A percentile compares a stretch with the other conserved stretches of the same genome.
Evolutionary conservation across 2,329 filamentous ascomycete genomes (phyloP).

Genomic region (Akanthomyces dipterigenus): DNA sequence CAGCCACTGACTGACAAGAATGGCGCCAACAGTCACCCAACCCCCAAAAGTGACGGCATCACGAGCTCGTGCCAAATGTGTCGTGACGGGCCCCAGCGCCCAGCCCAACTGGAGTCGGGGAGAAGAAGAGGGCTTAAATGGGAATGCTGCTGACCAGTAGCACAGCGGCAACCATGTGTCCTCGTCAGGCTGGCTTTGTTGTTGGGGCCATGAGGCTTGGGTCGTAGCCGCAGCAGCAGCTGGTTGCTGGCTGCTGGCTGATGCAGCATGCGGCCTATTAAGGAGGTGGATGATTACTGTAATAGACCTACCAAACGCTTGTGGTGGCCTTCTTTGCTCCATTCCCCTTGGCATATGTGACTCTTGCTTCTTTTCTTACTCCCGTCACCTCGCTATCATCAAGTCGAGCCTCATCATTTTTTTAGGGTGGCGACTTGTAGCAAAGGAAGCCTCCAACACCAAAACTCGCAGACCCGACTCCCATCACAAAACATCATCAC

Average conservation of each 20-base stretch:
- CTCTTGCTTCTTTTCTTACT: neutral
- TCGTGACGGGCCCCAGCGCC: constrained; percentile 1
- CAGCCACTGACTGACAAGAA: neutral
- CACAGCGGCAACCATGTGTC: neutral
- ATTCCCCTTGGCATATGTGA: neutral
- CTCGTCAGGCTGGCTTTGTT: neutral
- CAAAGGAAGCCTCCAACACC: neutral
- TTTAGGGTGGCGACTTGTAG: neutral
- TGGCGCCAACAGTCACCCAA: neutral
- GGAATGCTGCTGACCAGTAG: neutral
- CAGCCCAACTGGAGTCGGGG: neutral
- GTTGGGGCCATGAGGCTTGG: neutral
- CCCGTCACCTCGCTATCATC: neutral
- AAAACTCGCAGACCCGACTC: neutral
- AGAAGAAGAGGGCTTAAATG: neutral
- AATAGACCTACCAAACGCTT: neutral
- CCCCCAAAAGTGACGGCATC: neutral
- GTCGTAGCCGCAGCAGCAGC: neutral
- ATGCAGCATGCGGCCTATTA: neutral
- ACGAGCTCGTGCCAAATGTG: constrained; percentile 7
- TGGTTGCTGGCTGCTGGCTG: neutral
- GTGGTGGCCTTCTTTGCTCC: neutral
- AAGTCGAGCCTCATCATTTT: neutral
- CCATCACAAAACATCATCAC: neutral
- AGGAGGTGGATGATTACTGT: neutral